Conservation (phyloP, 2,329 filamentous ascomycete genomes). For the Aspergillus japonicus region DNA sequence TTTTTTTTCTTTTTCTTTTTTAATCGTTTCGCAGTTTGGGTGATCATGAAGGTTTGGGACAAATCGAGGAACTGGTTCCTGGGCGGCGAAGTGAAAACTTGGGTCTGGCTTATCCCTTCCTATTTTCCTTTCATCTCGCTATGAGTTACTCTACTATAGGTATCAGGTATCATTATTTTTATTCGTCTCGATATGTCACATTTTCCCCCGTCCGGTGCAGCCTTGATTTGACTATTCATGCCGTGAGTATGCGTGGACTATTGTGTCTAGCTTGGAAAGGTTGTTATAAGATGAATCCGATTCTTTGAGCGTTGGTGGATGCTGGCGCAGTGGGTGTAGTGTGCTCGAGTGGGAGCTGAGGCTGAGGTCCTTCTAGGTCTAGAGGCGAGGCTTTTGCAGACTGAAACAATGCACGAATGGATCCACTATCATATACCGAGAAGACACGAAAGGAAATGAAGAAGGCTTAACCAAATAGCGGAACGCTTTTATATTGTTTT, state of each 20-base stretch:
- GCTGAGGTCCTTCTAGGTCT: not conserved
- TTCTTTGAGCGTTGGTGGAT: not conserved
- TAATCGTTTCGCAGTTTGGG: slow-evolving; percentile 11
- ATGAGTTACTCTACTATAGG: not conserved
- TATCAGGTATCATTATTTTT: not conserved
- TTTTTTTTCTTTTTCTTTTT: slow-evolving; percentile 5
- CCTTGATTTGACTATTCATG: not conserved
- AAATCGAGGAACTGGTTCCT: slow-evolving; percentile 7
- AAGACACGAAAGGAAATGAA: not conserved
- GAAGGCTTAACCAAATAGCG: not conserved
- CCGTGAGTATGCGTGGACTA: not conserved
- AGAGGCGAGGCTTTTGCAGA: not conserved
- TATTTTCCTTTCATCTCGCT: not conserved
- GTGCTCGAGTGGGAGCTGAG: not conserved
- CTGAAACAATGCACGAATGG: not conserved
- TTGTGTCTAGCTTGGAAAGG: not conserved
- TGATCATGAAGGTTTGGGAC: slow-evolving; percentile 8
- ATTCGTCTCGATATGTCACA: not conserved
- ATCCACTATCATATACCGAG: not conserved
- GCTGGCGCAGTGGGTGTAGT: not conserved
- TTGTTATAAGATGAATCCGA: not conserved
- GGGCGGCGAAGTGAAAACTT: slow-evolving; percentile 12
- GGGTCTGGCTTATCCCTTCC: slow-evolving; percentile 4
- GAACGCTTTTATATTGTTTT: not conserved
- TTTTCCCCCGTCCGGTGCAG: not conserved